Evolutionary conservation across 495 filamentous ascomycete genomes (phyloP), one percentile per base, ranked within the genome.

Genomic region (Staphylotrichum tortipilum): DNA sequence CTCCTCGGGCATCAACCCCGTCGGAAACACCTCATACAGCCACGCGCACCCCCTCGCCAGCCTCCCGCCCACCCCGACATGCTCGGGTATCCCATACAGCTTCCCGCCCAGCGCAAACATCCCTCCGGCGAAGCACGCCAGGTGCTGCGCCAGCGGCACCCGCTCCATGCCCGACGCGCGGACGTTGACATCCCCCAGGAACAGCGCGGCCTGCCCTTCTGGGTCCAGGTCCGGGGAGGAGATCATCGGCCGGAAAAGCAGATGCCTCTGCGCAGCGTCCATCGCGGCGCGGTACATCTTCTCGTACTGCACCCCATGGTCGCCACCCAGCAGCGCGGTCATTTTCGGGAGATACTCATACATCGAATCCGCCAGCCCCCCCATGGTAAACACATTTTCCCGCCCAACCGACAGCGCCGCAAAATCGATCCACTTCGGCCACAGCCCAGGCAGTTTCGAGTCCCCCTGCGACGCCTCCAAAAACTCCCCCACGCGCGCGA

Each of bases 41-140:
- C 88, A 96, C 14, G 90, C 82, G 54, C 91, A 96, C n/a, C 90
- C 92, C 44, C 92, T 83, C 1, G 88, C 85, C 12, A 96, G 73
- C 58, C 87, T 85, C 37, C 75, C 70, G 3, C 84, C 92, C 24
- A 88, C 74, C n/a, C 85, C 76, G 41, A 96, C 66, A 56, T 96
- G 84, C 3, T 77, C 75, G 2, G 81, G 70, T 15, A 81, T 73
- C 18, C 78, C 70, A 52, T 94, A 89, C 3, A 89, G 70, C 57
- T 81, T 86, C 24, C 86, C 84, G 33, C 88, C 92, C 30, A 98
- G 69, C 9, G 81, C 91, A 39, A 94, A 80, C 91, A 96, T 96
- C 17, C 88, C 91, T 7, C 92, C 91, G 0, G 80, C 80, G 58
- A 95, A 98, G 64, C 92, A 96, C 28, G 64, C 63, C 15, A 77